phyloP scores from a whole-genome alignment of 1,139 yeast species.

The Protomyces inouyei region DNA sequence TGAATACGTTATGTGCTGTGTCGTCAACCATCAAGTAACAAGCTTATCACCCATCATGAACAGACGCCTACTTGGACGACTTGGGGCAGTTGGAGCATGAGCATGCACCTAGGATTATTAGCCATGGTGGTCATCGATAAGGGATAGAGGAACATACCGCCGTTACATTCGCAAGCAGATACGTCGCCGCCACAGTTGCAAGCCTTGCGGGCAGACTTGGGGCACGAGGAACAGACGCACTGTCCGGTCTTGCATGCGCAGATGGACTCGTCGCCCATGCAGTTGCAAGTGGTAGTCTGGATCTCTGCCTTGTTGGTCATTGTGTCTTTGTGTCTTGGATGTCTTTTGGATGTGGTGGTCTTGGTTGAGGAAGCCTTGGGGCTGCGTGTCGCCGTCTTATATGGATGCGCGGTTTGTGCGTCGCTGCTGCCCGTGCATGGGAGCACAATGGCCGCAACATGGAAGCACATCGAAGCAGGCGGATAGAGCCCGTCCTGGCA shows the following conservation, averaged over 20 bases:
- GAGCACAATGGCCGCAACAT: background rate
- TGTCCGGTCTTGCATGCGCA: constrained; percentile 22
- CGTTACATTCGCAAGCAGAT: background rate
- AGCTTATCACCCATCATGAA: background rate
- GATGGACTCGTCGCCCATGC: constrained; percentile 24
- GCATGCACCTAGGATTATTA: background rate
- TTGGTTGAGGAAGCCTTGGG: background rate
- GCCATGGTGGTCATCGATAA: background rate
- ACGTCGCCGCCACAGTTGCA: constrained; percentile 3
- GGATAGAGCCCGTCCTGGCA: too few relatives aligned
- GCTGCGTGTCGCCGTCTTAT: background rate
- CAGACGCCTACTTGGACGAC: background rate
- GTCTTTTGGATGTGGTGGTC: background rate
- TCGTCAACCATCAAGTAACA: background rate
- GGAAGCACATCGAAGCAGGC: too few relatives aligned
- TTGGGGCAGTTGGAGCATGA: background rate
- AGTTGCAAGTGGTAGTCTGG: constrained; percentile 11
- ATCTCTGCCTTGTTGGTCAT: background rate
- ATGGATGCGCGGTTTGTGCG: too few relatives aligned
- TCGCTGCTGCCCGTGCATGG: background rate
- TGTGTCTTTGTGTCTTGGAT: background rate
- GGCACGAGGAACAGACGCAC: constrained; percentile 21
- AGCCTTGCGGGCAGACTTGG: constrained; percentile 2
- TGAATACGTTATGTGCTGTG: too few relatives aligned
- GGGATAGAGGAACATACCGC: background rate